Conservation (phyloP, 768 basidiomycete species). For the Pleurotus tuoliensis region DNA sequence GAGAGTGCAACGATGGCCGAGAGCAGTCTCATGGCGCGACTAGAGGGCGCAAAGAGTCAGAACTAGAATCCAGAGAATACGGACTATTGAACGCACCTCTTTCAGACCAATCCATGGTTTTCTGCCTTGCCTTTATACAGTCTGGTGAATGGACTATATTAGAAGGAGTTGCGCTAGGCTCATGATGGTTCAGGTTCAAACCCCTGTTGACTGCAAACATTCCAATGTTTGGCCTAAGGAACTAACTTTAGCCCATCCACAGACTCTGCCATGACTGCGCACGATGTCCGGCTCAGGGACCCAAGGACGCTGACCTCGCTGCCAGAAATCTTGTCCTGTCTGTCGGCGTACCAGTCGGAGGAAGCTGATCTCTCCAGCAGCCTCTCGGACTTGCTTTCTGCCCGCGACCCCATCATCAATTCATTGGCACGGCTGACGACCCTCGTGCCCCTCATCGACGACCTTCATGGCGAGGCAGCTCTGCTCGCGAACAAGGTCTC, state of each 20-base stretch:
- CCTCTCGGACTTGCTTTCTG: slow-evolving; percentile 66
- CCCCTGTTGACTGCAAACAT: too few species aligned
- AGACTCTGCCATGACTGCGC: too few species aligned
- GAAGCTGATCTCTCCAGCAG: slow-evolving; percentile 74
- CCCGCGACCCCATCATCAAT: slow-evolving; percentile 58
- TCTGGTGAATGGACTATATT: too few species aligned
- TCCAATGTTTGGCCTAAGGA: too few species aligned
- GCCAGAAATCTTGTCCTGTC: slow-evolving; percentile 67
- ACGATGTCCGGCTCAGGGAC: slow-evolving; percentile 15
- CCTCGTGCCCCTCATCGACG: slow-evolving; percentile 59
- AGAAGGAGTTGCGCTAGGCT: too few species aligned
- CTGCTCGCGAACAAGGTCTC: slow-evolving; percentile 56
- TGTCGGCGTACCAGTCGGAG: slow-evolving; percentile 71
- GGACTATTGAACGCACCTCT: background rate
- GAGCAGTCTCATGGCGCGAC: background rate
- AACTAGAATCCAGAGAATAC: too few species aligned
- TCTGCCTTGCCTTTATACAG: too few species aligned
- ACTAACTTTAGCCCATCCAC: too few species aligned
- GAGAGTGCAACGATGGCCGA: background rate
- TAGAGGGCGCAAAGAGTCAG: background rate
- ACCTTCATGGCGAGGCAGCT: slow-evolving; percentile 54
- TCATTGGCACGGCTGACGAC: slow-evolving; percentile 61
- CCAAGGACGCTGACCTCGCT: slow-evolving; percentile 53
- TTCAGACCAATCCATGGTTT: background rate
- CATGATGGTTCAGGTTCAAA: too few species aligned